Conservation (phyloP, 768 basidiomycete species). For the Boletus coccyginus region DNA sequence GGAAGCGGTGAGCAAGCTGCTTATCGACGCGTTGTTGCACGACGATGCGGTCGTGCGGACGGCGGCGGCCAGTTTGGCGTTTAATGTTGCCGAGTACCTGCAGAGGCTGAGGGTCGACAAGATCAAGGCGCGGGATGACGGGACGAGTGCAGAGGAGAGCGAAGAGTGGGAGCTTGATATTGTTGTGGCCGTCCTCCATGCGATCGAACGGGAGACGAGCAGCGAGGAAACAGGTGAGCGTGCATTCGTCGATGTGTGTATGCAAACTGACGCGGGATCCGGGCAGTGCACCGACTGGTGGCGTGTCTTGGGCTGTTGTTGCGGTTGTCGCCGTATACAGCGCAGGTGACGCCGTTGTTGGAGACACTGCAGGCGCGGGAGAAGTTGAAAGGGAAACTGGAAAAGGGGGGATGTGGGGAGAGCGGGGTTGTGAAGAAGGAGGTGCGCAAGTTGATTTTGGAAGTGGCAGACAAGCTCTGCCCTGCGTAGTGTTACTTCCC, state of each 20-base stretch:
- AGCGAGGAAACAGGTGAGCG: slow-evolving; percentile 80
- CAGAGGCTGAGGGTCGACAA: slow-evolving; percentile 59
- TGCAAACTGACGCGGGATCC: neutral
- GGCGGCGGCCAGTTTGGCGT: slow-evolving; percentile 79
- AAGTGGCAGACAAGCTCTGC: slow-evolving; percentile 52
- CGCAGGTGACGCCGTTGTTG: slow-evolving; percentile 55
- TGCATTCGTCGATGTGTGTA: no score
- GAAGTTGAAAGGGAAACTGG: slow-evolving; percentile 57
- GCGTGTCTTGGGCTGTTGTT: slow-evolving; percentile 77
- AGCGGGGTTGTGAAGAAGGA: slow-evolving; percentile 62
- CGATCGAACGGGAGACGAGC: slow-evolving; percentile 62
- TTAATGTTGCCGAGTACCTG: slow-evolving; percentile 66
- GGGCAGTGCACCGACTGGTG: slow-evolving; percentile 73
- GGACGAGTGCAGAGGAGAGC: slow-evolving; percentile 47
- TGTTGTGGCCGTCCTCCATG: slow-evolving; percentile 79
- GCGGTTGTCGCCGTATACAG: slow-evolving; percentile 70
- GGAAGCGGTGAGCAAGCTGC: slow-evolving; percentile 44
- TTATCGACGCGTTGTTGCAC: slow-evolving; percentile 69
- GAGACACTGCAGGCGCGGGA: slow-evolving; percentile 66
- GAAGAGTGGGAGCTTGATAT: slow-evolving; percentile 89
- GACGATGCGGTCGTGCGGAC: slow-evolving; percentile 65
- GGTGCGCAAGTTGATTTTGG: slow-evolving; percentile 58
- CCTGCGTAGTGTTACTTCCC: neutral
- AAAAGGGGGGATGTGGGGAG: slow-evolving; percentile 47
- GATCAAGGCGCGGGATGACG: slow-evolving; percentile 29